Percentiles rank a stretch among this genome's conserved stretches.
Evolutionary conservation across 176 grass and related monocot species (phyloP).

Genomic region (Metroxylon sagu): DNA sequence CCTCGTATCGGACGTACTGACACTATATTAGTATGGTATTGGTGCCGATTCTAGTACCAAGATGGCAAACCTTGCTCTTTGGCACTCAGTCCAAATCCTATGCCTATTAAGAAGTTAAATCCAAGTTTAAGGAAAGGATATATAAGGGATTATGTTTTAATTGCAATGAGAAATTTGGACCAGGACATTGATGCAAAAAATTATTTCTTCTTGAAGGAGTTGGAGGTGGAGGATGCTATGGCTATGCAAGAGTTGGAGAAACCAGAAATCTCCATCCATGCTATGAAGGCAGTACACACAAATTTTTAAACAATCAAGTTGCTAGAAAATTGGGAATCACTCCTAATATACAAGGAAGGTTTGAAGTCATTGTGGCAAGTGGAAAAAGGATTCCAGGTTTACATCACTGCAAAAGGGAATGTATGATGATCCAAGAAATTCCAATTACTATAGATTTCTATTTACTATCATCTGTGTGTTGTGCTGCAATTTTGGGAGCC

Average conservation of each 20-base stretch:
- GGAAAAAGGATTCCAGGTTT: background rate
- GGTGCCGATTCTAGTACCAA: too few relatives aligned
- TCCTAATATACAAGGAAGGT: background rate
- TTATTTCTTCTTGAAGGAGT: background rate
- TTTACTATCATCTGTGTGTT: background rate
- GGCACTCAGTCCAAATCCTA: background rate
- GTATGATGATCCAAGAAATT: background rate
- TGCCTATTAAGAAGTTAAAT: background rate
- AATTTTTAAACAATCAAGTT: background rate
- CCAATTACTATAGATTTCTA: background rate
- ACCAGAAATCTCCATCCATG: background rate
- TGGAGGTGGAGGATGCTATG: background rate
- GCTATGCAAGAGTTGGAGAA: too few relatives aligned
- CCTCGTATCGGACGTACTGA: too few relatives aligned
- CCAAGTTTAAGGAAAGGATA: background rate
- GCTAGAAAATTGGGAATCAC: background rate
- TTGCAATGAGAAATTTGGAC: background rate
- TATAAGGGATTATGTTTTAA: background rate
- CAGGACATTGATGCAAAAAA: background rate
- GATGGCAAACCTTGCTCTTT: background rate
- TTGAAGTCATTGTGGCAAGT: background rate
- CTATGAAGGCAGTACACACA: background rate
- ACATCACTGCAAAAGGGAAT: background rate
- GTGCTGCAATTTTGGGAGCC: background rate
- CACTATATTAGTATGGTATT: too few relatives aligned